Base-by-base conservation (phyloP, 768 basidiomycete species). In the Mycena alexandri region DNA sequence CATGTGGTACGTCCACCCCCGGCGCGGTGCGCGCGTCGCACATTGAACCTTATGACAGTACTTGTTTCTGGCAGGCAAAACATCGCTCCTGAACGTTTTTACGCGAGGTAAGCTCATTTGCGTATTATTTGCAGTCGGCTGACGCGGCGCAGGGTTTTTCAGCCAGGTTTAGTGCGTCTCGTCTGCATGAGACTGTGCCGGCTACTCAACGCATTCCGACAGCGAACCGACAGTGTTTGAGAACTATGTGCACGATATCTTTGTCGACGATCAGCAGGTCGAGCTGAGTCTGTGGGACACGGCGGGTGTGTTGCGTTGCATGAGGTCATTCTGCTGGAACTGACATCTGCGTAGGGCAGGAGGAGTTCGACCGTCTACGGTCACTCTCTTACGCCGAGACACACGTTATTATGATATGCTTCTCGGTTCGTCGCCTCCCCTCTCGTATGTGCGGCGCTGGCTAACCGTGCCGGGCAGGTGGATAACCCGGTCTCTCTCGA, bases 271-370 rank as follows among this genome's bases (percentile, higher is more conserved):
- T 38, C 91, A 94, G 72, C 78, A 87, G 34, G 91, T 98, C 16
- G 96, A 99, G 75, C 84, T 99, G 48, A 94, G 95, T 76, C 76
- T 99, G 69, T 99, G 97, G 97, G 97, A 99, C 77, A 99, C 97
- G 50, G 97, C 97, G 50, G 96, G 97, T 95, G 75, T 16, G 60
- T 57, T 63, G 44, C 62, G 44, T 52, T 22, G 41, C 53, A 38
- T 19, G 10, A 33, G 12, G 50, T 65, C 36, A 46, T 46, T n/a
- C 5, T 59, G 51, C 65, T 34, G 70, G 70, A 42, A 17, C 60
- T 70, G 34, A 67, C 47, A 33, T 51, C 60, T 62, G 44, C 72
- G 58, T 80, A 95, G 95, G 95, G 47, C 95, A 97, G 79, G 95
- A 97, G 82, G 95, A 97, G 74, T 99, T 99, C 75, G 97, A 97